These are phyloP conservation scores for Vitellaria paradoxa DNA, from an alignment of 179 eudicot species.

Conservation along the genomic window DNA sequence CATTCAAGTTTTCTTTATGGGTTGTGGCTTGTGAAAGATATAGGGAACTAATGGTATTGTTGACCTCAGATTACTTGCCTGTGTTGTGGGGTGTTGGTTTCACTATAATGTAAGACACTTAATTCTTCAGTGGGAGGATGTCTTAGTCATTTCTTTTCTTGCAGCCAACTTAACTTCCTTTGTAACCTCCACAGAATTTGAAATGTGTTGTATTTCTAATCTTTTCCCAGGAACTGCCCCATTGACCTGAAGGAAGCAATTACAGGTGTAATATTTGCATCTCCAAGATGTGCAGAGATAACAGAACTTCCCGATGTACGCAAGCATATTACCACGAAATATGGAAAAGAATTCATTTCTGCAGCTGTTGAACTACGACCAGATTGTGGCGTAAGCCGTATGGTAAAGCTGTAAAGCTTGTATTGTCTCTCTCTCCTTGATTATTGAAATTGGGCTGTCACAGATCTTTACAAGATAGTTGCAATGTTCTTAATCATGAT, in stretches of 20 bases:
- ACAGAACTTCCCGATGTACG: constrained; percentile 76
- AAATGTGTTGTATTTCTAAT: background rate
- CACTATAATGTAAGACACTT: background rate
- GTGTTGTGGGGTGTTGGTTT: background rate
- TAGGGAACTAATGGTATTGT: background rate
- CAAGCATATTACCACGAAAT: constrained; percentile 79
- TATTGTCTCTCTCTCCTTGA: background rate
- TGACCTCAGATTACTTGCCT: background rate
- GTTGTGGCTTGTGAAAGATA: background rate
- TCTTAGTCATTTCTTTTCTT: background rate
- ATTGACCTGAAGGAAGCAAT: constrained; percentile 93
- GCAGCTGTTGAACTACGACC: constrained; percentile 88
- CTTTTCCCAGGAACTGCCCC: constrained; percentile 66
- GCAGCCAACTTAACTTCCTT: background rate
- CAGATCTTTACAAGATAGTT: background rate
- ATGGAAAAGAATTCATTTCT: constrained; percentile 78
- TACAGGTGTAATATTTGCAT: constrained; percentile 79
- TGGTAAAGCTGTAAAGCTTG: constrained; percentile 42
- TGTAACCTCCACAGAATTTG: background rate
- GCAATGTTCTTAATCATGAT: background rate
- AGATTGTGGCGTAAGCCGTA: constrained; percentile 77
- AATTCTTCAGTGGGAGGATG: background rate
- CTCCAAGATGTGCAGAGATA: constrained; percentile 93
- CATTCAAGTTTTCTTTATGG: background rate
- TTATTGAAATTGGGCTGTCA: background rate